Evolutionary conservation across 345 rosid genomes (phyloP), one percentile per base, ranked within the genome.

Genomic region (Moricandia moricandioides): DNA sequence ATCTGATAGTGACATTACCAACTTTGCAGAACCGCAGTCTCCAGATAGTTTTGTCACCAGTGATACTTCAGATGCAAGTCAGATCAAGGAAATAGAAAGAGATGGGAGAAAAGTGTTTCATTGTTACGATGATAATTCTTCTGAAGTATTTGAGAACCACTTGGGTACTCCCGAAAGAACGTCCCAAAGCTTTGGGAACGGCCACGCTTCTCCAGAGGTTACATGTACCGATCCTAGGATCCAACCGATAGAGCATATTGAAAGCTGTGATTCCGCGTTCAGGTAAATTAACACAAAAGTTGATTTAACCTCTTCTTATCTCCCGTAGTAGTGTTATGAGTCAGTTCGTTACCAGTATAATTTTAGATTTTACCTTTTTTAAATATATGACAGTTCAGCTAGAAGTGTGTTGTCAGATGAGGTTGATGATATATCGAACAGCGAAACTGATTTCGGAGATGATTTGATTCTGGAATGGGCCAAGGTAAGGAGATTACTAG

Each of bases 331-430:
- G 31, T 61, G 58, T 45, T 76, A 40, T 69, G 63, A 62, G 62
- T 72, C 63, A 77, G 72, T 45, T 16, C 9, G 33, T 34, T 80
- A 51, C 51, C 47, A 43, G 62, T 69, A 62, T 35, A 80, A 64
- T 73, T 77, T 82, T 77, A 79, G 72, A 79, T 62, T 82, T 21
- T 83, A 67, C 75, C 64, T 73, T 2, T 37, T 2, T 45, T 43
- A 81, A 86, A 72, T 84, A 77, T 81, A 88, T 88, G 95, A 90
- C 99, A 95, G 99, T 85, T 87, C 97, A 89, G 92, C 83, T 82
- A 89, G 84, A 89, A 90, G 91, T 79, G 74, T 82, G 70, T 75
- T 70, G 67, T 89, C 89, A 17, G 96, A 90, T 62, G 99, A 92
- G 54, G 89, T 85, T 55, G 92, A 86, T 30, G 92, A 94, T 12